These are phyloP conservation scores for Diplodia seriata DNA, from an alignment of 2,329 filamentous ascomycete genomes.

Conservation along the genomic window DNA sequence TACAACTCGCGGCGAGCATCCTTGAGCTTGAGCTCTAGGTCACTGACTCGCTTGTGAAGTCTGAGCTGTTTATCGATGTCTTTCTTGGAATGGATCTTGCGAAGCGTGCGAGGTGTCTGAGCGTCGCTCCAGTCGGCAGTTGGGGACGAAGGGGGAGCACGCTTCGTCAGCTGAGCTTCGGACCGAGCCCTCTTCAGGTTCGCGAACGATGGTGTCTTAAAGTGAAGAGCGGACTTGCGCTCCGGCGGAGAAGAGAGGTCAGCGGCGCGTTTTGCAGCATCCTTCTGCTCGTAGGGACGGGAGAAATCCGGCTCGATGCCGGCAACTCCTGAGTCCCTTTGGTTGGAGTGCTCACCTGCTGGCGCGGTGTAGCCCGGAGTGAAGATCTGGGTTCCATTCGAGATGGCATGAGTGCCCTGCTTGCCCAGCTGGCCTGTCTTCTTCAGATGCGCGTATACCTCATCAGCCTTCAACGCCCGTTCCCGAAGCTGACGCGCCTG, in stretches of 20 bases:
- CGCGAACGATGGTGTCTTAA: slow-evolving; percentile 32
- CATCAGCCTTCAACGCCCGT: slow-evolving; percentile 42
- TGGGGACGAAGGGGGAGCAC: slow-evolving; percentile 31
- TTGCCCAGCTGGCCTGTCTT: slow-evolving; percentile 43
- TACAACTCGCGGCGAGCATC: slow-evolving; percentile 62
- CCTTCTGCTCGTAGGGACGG: slow-evolving; percentile 29
- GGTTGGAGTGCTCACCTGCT: slow-evolving; percentile 5
- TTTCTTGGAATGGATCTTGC: slow-evolving; percentile 60
- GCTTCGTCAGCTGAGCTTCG: slow-evolving; percentile 32
- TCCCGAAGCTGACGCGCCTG: slow-evolving; percentile 35
- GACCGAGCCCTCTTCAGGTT: slow-evolving; percentile 30
- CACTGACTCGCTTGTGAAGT: slow-evolving; percentile 65
- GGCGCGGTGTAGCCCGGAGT: slow-evolving; percentile 31
- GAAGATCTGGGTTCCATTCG: slow-evolving; percentile 34
- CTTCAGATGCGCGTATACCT: slow-evolving; percentile 44
- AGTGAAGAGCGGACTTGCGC: slow-evolving; percentile 33
- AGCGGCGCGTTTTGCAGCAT: slow-evolving; percentile 22
- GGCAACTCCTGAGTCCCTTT: slow-evolving; percentile 33
- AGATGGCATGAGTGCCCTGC: slow-evolving; percentile 43
- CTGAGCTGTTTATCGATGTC: slow-evolving; percentile 65
- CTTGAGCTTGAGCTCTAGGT: slow-evolving; percentile 65
- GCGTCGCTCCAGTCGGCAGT: slow-evolving; percentile 15
- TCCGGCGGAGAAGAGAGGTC: slow-evolving; percentile 29
- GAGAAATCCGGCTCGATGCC: slow-evolving; percentile 27
- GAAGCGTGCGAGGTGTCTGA: slow-evolving; percentile 41